Evolutionary conservation across 108 stramenopile genomes (phyloP).

Genomic region (Fragilaria radians): DNA sequence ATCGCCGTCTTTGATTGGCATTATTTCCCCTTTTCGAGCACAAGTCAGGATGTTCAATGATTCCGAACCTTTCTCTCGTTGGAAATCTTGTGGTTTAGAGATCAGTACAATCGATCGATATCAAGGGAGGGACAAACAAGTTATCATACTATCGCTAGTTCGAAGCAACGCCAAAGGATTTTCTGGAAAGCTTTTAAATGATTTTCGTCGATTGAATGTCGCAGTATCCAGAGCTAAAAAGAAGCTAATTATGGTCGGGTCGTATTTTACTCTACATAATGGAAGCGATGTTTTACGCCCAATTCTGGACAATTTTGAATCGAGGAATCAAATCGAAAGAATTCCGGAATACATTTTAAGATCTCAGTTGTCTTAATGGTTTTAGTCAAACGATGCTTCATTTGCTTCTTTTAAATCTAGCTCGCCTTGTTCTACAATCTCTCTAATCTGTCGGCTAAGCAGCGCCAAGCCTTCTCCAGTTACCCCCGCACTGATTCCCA

Average conservation of each 20-base stretch:
- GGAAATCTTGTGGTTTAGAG: constrained; percentile 65
- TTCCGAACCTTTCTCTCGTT: constrained; percentile 2
- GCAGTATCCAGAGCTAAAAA: constrained; percentile 84
- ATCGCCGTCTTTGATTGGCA: constrained; percentile 46
- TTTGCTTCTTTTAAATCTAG: background rate
- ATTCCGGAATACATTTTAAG: background rate
- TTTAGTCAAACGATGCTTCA: background rate
- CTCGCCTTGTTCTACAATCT: constrained; percentile 8
- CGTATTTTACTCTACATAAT: constrained; percentile 46
- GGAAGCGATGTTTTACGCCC: constrained; percentile 65
- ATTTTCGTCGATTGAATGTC: constrained; percentile 81
- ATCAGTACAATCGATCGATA: constrained; percentile 86
- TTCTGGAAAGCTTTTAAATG: constrained; percentile 67
- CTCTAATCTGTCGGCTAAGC: constrained; percentile 51
- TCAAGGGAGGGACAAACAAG: constrained; percentile 88
- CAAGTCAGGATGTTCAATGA: constrained; percentile 63
- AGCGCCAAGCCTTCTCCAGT: constrained; percentile 62
- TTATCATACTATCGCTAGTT: constrained; percentile 80
- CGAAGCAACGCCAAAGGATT: constrained; percentile 67
- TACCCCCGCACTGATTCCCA: constrained; percentile 79
- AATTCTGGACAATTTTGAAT: constrained; percentile 42
- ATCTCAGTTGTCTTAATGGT: background rate
- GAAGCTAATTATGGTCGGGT: constrained; percentile 86
- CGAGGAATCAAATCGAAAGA: background rate
- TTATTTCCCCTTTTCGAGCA: constrained; percentile 90